Evolutionary conservation across 176 grass and related monocot genomes (phyloP).

Genomic region (Bolboschoenus planiculmis): DNA sequence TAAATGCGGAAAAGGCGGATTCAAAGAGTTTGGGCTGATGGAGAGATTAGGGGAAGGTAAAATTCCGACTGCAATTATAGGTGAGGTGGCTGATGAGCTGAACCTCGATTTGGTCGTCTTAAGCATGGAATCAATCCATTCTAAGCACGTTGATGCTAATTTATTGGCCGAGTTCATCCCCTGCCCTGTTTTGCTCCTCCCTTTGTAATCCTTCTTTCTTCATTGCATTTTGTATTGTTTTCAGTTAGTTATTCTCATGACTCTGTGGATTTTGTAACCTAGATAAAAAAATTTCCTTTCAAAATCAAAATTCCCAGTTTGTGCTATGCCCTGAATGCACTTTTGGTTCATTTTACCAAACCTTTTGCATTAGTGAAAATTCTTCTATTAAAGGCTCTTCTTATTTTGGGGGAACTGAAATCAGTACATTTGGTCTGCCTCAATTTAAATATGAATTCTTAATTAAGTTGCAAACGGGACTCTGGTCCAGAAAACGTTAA

Average conservation of each 20-base stretch:
- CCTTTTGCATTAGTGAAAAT: neutral
- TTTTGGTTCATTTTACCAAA: neutral
- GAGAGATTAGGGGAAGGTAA: slow-evolving; percentile 88
- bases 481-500: no score
- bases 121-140: slow-evolving; percentile 98
- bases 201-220: slow-evolving; percentile 30
- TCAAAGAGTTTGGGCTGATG: slow-evolving; percentile 92
- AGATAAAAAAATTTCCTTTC: neutral
- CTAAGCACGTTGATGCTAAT: slow-evolving; percentile 92
- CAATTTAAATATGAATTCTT: neutral
- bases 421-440: neutral
- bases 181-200: slow-evolving; percentile 80
- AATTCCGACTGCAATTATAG: slow-evolving; percentile 73
- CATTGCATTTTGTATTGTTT: neutral
- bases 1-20: slow-evolving; percentile 49
- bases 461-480: neutral
- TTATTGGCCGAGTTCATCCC: slow-evolving; percentile 91
- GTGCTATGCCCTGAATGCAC: neutral
- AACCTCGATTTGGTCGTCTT: slow-evolving; percentile 88
- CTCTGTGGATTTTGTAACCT: neutral
- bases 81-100: slow-evolving; percentile 88
- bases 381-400: neutral
- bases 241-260: neutral
- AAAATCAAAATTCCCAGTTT: neutral
- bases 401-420: neutral